Conservation (phyloP, 2,329 filamentous ascomycete genomes). For the Sarocladium strictum region DNA sequence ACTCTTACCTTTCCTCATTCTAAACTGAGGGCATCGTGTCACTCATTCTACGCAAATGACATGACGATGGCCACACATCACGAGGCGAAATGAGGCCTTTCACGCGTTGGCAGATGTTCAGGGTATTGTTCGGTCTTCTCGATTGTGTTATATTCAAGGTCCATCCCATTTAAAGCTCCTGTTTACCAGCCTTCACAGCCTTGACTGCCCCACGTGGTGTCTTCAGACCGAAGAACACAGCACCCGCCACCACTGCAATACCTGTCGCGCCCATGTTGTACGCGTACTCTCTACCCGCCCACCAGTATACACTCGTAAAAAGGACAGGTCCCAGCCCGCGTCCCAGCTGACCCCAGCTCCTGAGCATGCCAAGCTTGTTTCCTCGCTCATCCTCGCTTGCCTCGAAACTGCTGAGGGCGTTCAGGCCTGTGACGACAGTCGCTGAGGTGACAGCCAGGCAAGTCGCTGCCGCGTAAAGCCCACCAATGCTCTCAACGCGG, state of each 20-base stretch:
- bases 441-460: slow-evolving; percentile 85
- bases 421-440: slow-evolving; percentile 90
- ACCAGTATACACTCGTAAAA: slow-evolving; percentile 97
- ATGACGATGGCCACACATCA: too few species aligned
- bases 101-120: too few species aligned
- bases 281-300: slow-evolving; percentile 83
- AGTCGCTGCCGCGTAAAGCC: slow-evolving; percentile 76
- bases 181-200: slow-evolving; percentile 14
- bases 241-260: slow-evolving; percentile 65
- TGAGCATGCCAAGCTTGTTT: slow-evolving; percentile 76
- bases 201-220: slow-evolving; percentile 39
- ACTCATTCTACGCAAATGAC: too few species aligned
- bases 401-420: slow-evolving; percentile 87
- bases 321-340: slow-evolving; percentile 79
- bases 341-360: slow-evolving; percentile 80
- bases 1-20: too few species aligned
- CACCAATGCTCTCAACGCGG: slow-evolving; percentile 58
- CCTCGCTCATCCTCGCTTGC: slow-evolving; percentile 75
- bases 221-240: slow-evolving; percentile 68
- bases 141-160: too few species aligned
- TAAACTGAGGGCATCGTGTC: too few species aligned
- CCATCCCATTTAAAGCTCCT: slow-evolving; percentile 15
- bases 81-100: too few species aligned
- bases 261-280: slow-evolving; percentile 76
- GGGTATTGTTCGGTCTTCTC: too few species aligned